These are phyloP conservation scores for Paramyrothecium sp. DNA, from an alignment of 2,329 filamentous ascomycete species.

Conservation along the genomic window DNA sequence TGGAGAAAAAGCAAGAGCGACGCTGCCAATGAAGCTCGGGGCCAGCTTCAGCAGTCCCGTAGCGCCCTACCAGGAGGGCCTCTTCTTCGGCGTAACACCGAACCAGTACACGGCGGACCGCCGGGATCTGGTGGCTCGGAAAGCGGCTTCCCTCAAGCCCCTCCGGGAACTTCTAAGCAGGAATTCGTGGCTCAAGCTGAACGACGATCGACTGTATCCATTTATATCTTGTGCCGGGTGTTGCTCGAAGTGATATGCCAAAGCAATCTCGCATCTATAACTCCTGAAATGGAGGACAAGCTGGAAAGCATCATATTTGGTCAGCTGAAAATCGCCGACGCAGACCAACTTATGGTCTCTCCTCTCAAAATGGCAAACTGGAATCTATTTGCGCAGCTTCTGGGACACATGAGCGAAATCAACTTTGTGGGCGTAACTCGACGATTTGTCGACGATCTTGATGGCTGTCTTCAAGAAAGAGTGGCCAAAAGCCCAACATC, in stretches of 20 bases:
- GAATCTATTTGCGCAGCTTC: constrained; percentile 87
- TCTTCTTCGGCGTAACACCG: constrained; percentile 71
- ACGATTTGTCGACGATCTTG: constrained; percentile 79
- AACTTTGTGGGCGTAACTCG: constrained; percentile 83
- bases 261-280: constrained; percentile 79
- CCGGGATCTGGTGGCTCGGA: constrained; percentile 21
- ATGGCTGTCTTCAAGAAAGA: constrained; percentile 73
- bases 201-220: constrained; percentile 87
- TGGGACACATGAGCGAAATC: constrained; percentile 94
- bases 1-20: constrained; percentile 98
- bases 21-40: constrained; percentile 69
- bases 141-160: constrained; percentile 28
- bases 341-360: constrained; percentile 74
- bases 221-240: constrained; percentile 92
- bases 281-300: constrained; percentile 88
- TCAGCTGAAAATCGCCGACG: constrained; percentile 87
- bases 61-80: constrained; percentile 41
- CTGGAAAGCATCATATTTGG: constrained; percentile 94
- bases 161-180: constrained; percentile 53
- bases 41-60: constrained; percentile 53
- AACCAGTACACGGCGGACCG: constrained; percentile 49
- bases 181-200: constrained; percentile 79
- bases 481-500: constrained; percentile 64
- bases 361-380: constrained; percentile 90
- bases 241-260: constrained; percentile 92